Base-by-base conservation (phyloP, 169 alveolate genomes). In the Plasmodium gonderi region DNA sequence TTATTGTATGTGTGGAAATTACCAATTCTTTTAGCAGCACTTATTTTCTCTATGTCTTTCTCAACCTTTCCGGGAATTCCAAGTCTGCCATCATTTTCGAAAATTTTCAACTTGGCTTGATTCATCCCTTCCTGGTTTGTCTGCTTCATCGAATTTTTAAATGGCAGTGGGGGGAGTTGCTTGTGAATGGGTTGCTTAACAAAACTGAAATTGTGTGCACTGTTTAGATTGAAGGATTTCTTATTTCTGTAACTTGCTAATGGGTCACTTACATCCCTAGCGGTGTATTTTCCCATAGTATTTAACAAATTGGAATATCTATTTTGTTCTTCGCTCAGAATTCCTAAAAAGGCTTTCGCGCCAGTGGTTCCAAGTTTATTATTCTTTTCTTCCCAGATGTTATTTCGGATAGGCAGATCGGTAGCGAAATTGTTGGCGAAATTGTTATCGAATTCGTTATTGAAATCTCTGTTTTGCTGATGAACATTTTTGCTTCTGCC, bases 281-380 rank as follows among this genome's bases (percentile, higher is more conserved):
- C 40, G 72, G 72, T 23, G 72, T 60, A 60, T 36, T 36, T 60
- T n/a, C 72, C 72, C 72, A 60, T n/a, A 36, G 72, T 60, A 36
- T 60, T 60, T n/a, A 60, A n/a, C 72, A 60, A 60, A n/a, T 23
- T 60, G 72, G 72, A 0, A 9, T 60, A 60, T 36, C 72, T 60
- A 36, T 20, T 60, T n/a, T 60, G 72, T 23, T 60, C 40, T 36
- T 60, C 72, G 72, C 0, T 20, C 17, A 60, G 72, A 6, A 60
- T 60, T 60, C 72, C 72, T 14, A 60, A 36, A 20, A 60, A 60
- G 40, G 72, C 72, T 36, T 60, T 60, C 3, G 72, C 72, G 36
- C 31, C 72, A 14, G 72, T 60, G 40, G 72, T 60, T 20, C 72
- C 72, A n/a, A 60, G 1, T 29, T 60, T 60, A 60, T 60, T 17